These are phyloP conservation scores for Ehretia macrophylla DNA, from an alignment of 257 asterid genomes.

Conservation along the genomic window DNA sequence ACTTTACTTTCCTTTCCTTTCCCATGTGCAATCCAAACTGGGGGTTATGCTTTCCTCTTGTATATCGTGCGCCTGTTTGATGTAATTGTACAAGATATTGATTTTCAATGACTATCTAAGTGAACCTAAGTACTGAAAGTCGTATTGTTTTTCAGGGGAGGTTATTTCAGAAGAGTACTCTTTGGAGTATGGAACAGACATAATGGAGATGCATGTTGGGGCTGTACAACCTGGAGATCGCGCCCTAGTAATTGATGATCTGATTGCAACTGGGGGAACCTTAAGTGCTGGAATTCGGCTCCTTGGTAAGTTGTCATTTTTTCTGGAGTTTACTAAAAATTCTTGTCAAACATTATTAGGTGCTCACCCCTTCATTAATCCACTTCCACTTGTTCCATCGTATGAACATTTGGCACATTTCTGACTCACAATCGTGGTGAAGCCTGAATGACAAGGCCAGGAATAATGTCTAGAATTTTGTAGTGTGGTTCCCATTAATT, in stretches of 20 bases:
- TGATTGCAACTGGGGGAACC: slow-evolving; percentile 96
- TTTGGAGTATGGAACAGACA: slow-evolving; percentile 91
- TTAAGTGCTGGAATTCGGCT: slow-evolving; percentile 79
- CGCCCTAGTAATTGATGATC: slow-evolving; percentile 81
- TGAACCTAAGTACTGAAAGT: background rate
- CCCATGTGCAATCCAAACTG: too few relatives aligned
- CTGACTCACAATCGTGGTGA: too few relatives aligned
- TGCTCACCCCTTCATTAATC: background rate
- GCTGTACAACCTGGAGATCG: slow-evolving; percentile 90
- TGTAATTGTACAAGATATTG: too few relatives aligned
- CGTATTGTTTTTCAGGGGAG: slow-evolving; percentile 48
- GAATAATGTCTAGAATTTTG: too few relatives aligned
- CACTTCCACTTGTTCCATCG: background rate
- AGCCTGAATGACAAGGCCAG: too few relatives aligned
- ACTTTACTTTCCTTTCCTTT: too few relatives aligned
- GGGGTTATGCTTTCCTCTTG: too few relatives aligned
- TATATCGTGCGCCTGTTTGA: too few relatives aligned
- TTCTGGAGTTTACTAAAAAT: background rate
- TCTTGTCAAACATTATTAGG: background rate
- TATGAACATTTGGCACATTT: too few relatives aligned
- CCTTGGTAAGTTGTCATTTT: slow-evolving; percentile 49
- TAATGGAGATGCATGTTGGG: slow-evolving; percentile 94
- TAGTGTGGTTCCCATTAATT: too few relatives aligned
- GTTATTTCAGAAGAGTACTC: slow-evolving; percentile 95
- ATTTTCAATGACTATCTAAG: background rate